Percentiles rank a stretch among this genome's conserved stretches.
Conservation (phyloP, 371 early-diverging fungal species). For the Mortierella sp. region DNA sequence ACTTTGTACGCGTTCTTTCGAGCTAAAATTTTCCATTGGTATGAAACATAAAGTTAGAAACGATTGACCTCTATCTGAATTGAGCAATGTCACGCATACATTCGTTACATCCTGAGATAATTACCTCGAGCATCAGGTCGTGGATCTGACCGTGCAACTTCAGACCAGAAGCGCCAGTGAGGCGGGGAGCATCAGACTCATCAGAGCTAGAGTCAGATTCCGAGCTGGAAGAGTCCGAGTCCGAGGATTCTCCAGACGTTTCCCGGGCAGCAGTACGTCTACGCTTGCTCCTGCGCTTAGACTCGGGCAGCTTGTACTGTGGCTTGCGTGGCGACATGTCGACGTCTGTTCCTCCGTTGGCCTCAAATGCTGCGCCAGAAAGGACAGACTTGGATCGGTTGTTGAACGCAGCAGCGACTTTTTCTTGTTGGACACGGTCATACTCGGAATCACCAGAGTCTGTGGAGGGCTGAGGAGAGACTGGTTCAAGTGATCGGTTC, state of each 20-base stretch:
- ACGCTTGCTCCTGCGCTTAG: slow-evolving; percentile 6
- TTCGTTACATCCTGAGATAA: background rate
- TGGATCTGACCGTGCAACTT: slow-evolving; percentile 39
- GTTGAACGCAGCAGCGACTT: background rate
- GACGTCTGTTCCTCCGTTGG: background rate
- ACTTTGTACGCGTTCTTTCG: slow-evolving; percentile 41
- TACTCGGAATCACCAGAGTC: background rate
- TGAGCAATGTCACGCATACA: background rate
- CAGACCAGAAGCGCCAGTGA: slow-evolving; percentile 10
- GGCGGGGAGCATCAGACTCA: slow-evolving; percentile 18
- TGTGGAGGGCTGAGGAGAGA: background rate
- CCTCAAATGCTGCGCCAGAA: background rate
- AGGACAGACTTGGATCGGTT: background rate
- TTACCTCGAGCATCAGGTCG: slow-evolving; percentile 43
- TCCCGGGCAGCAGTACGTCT: slow-evolving; percentile 1
- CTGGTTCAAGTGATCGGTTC: background rate
- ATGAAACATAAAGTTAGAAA: background rate
- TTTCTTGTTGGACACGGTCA: background rate
- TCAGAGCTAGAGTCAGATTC: slow-evolving; percentile 32
- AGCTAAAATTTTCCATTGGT: slow-evolving; percentile 19
- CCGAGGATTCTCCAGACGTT: slow-evolving; percentile 17
- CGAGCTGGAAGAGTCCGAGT: slow-evolving; percentile 21
- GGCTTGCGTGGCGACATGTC: slow-evolving; percentile 9
- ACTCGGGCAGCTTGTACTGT: background rate
- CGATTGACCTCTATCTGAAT: background rate